Evolutionary conservation across 139 green algal species (phyloP).

Genomic region (Coccomyxa sp.): DNA sequence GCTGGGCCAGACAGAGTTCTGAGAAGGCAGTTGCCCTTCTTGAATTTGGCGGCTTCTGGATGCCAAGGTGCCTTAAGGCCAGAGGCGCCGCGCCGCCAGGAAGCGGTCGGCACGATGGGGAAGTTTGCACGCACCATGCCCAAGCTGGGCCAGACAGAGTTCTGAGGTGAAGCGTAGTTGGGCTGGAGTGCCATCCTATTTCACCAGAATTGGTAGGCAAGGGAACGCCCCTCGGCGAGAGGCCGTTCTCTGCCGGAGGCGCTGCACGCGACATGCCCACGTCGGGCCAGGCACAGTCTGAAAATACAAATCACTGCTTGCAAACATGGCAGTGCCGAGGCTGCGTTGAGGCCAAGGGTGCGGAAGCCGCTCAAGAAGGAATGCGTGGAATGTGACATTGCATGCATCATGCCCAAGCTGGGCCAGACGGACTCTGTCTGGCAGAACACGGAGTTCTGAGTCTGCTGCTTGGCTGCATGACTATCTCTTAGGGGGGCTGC

Average conservation of each 20-base stretch:
- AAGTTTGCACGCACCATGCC: background rate
- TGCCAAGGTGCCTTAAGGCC: too few species aligned
- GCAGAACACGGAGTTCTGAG: too few species aligned
- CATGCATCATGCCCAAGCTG: background rate
- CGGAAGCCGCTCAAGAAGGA: background rate
- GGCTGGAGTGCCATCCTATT: constrained; percentile 5
- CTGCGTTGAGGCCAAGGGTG: constrained; percentile 1
- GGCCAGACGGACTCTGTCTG: too few species aligned
- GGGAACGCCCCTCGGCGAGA: too few species aligned
- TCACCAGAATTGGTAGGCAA: too few species aligned
- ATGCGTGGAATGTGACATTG: background rate
- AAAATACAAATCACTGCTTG: constrained; percentile 58
- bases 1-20: background rate
- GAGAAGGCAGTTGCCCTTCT: too few species aligned
- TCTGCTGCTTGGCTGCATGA: too few species aligned
- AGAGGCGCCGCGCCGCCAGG: too few species aligned
- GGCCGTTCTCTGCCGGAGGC: too few species aligned
- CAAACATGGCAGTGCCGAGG: constrained; percentile 31
- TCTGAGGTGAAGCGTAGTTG: background rate
- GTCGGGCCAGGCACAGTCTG: constrained; percentile 55
- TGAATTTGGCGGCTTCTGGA: constrained; percentile 3
- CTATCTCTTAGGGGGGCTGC: too few species aligned
- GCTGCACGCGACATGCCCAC: too few species aligned
- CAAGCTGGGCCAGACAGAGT: background rate
- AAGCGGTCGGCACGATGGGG: background rate